Evolutionary conservation across 495 filamentous ascomycete genomes (phyloP).

Genomic region (Xylaria grammica): DNA sequence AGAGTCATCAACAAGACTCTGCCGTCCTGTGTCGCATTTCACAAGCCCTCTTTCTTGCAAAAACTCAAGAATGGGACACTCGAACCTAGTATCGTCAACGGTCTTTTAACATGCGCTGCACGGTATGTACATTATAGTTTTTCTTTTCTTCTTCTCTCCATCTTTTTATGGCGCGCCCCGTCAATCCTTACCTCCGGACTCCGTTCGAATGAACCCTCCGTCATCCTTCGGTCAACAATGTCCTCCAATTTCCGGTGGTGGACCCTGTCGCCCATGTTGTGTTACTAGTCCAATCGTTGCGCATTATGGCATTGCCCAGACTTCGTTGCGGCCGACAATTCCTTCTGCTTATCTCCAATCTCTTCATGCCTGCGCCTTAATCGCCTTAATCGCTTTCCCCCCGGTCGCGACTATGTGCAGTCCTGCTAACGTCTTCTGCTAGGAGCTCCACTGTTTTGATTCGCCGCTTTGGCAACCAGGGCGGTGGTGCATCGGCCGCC

Average conservation of each 20-base stretch:
- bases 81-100: constrained; percentile 54
- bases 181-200: constrained; percentile 20
- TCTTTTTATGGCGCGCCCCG: neutral
- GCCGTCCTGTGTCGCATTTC: constrained; percentile 58
- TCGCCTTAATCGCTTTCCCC: neutral
- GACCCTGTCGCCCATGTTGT: constrained; percentile 17
- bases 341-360: constrained; percentile 10
- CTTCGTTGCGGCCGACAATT: constrained; percentile 27
- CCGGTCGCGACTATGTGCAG: constrained; percentile 11
- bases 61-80: constrained; percentile 54
- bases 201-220: constrained; percentile 13
- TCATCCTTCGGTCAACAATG: constrained; percentile 20
- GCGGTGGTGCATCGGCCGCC: constrained; percentile 44
- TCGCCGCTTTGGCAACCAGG: constrained; percentile 54
- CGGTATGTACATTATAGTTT: constrained; percentile 48
- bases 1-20: constrained; percentile 55
- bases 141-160: neutral
- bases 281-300: constrained; percentile 12
- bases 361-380: constrained; percentile 16
- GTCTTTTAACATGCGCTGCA: constrained; percentile 53
- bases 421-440: constrained; percentile 12
- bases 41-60: constrained; percentile 57
- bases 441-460: constrained; percentile 55
- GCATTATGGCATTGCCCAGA: constrained; percentile 13
- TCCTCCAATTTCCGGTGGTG: constrained; percentile 24